Base-by-base conservation (phyloP, 768 basidiomycete species). In the Lactifluus rugatus region DNA sequence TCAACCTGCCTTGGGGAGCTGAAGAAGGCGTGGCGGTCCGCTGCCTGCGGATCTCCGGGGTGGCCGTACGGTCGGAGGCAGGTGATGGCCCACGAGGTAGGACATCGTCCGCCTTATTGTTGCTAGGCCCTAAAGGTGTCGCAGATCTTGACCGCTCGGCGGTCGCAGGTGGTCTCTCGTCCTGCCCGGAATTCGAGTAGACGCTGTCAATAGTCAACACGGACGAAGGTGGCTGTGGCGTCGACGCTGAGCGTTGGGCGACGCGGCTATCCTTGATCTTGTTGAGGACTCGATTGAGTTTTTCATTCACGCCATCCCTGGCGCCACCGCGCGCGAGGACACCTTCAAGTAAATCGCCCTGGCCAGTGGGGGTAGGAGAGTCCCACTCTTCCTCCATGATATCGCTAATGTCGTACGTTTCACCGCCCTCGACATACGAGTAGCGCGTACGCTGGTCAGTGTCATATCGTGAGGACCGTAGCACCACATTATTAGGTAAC, bases 351-450 rank as follows among this genome's bases (percentile, higher is more conserved):
- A 91, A 72, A 64, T 91, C 89, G 41, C 75, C 76, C 66, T 78
- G 75, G 31, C 74, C 70, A 14, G 66, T 48, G 16, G 66, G 67
- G 42, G 64, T 42, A 39, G 70, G 72, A 39, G 74, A 74, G 28
- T 81, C 74, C 78, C 89, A 87, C 65, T 95, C 95, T 70, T 89
- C 83, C 67, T 94, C 92, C 48, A 97, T 80, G 50, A 96, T 85
- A 62, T 95, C 87, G 66, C 90, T 93, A 68, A 98, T 92, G 69
- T 98, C 95, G 66, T 85, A 88, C 0, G 87, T 87, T 72, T 90
- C 90, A 2, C 93, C 95, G 61, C 93, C 91, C 61, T 92, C 85
- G 42, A 97, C 87, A 69, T 92, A 97, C 39, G 94, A 96, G 69
- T 99, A 99, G 0, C 94, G 85, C 73, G 93, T 86, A 47, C 77